Base-by-base conservation (phyloP, 345 rosid genomes). In the Citrus mangshanensis region DNA sequence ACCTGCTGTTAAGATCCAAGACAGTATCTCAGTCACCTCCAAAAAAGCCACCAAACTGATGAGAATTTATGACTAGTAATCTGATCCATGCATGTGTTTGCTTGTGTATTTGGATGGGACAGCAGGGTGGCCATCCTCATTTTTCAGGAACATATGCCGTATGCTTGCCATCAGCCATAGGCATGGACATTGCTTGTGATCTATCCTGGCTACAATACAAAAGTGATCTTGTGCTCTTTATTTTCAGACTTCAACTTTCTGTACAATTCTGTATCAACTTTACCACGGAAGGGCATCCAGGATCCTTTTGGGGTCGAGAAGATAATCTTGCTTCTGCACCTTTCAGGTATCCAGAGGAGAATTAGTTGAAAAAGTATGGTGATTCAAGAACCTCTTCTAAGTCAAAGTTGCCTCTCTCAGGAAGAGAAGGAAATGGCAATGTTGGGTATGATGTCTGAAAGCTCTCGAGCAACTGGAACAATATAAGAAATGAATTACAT, bases 361-460 rank as follows among this genome's bases (percentile, higher is more conserved):
- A 80, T 93, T 88, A 96, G 89, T 96, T 94, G 88, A 96, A 96
- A 73, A 96, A 96, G 83, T 96, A 96, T 2, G 89, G 94, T 74
- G 98, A 96, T 67, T 85, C 74, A 42, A 94, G 88, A 71, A 96
- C 97, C 81, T 93, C 90, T 61, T 71, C 84, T 81, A 96, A 83
- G 86, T 94, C 95, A 59, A 96, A 94, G 82, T 87, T 68, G 76
- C 97, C 98, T 86, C 97, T 91, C 78, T 90, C 82, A 8, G 98
- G 99, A 35, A 96, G 87, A 27, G 94, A 81, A 59, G 99, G 99
- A 86, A 96, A 96, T 62, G 77, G 80, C 82, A 91, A 87, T 40
- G 76, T 66, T 60, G 97, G 97, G 83, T 89, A 88, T 38, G 95
- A 81, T 74, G 82, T 88, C 89, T 93, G 87, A 82, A 96, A 96